Base-by-base conservation (phyloP, 805 yeast genomes). In the Cyberlindnera maclurae region DNA sequence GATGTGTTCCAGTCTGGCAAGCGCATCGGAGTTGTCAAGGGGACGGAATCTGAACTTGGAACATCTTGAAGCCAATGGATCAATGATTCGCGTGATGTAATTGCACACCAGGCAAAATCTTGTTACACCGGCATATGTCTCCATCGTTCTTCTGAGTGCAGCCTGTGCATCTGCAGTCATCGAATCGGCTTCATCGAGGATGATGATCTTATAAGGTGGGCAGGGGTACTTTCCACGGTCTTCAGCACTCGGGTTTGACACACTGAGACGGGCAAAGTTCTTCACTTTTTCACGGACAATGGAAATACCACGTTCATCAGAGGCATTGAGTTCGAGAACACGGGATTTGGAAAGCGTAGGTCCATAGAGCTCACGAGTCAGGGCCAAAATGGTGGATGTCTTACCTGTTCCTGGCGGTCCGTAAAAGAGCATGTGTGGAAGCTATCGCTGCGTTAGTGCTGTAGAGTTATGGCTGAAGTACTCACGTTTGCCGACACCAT, bases 91-190 rank as follows among this genome's bases (percentile, higher is more conserved):
- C 2, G 99, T 93, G 45, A 93, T 93, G 63, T 93, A 93, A 59
- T 93, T 93, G 69, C 99, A 93, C 37, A 93, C 83, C 44, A 93
- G 65, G 60, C 97, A 93, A 63, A 93, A 93, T 51, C 99, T 73
- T 2, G 98, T 85, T 38, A 88, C 87, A 29, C 76, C 73, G 2
- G 97, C 83, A 61, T 85, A 89, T 4, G 81, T 84, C 57, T 87
- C 96, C 97, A 87, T 87, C 1, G 95, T 90, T 61, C 98, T 75
- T 64, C 98, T 77, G 46, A 93, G 68, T 1, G 98, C 98, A 39
- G 88, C 77, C 58, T 93, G 98, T 0, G 98, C 98, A 52, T 87
- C 97, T 31, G 86, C 75, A 9, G 98, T 93, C 97, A 93, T 93
- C 11, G 96, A 86, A 60, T 93, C 97, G 1, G 97, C 97, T 61